Percentiles rank a stretch among this genome's conserved stretches.
Conservation (phyloP, 352 stramenopile species). For the Pseudoperonospora humuli region DNA sequence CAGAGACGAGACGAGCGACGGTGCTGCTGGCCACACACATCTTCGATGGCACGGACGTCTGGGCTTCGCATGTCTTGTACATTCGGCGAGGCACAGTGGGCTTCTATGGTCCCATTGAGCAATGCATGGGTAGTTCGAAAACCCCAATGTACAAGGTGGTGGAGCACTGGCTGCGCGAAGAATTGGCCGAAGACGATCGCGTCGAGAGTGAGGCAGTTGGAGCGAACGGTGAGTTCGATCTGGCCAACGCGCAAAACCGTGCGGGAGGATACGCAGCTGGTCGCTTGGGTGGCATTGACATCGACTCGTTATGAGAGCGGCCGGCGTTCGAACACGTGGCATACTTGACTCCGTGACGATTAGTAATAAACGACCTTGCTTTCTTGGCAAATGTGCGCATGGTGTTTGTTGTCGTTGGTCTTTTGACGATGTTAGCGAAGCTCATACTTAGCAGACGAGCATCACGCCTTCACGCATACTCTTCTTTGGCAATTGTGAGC, state of each 20-base stretch:
- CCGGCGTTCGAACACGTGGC: background rate
- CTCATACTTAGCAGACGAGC: too few relatives aligned
- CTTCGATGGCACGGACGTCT: conserved; percentile 96
- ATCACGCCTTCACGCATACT: too few relatives aligned
- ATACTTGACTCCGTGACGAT: too few relatives aligned
- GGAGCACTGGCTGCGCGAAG: conserved; percentile 89
- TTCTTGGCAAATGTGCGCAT: too few relatives aligned
- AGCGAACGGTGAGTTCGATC: conserved; percentile 30
- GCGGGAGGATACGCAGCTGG: conserved; percentile 65
- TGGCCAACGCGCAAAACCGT: conserved; percentile 69
- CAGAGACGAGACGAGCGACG: conserved; percentile 45
- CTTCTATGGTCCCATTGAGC: conserved; percentile 56
- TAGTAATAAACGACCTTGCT: background rate
- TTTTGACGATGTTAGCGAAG: too few relatives aligned
- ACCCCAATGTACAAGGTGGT: conserved; percentile 88
- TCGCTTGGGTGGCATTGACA: conserved; percentile 54
- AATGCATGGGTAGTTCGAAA: conserved; percentile 66
- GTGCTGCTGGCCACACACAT: conserved; percentile 91
- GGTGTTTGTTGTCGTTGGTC: too few relatives aligned
- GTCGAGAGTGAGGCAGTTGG: conserved; percentile 49
- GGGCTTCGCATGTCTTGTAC: conserved; percentile 93
- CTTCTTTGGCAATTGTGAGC: too few relatives aligned
- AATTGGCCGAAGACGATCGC: conserved; percentile 78
- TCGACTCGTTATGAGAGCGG: conserved; percentile 16
- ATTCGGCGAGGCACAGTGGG: conserved; percentile 56